These are phyloP conservation scores for Thermochaetoides thermophila DNA, from an alignment of 495 filamentous ascomycete genomes.

Conservation along the genomic window DNA sequence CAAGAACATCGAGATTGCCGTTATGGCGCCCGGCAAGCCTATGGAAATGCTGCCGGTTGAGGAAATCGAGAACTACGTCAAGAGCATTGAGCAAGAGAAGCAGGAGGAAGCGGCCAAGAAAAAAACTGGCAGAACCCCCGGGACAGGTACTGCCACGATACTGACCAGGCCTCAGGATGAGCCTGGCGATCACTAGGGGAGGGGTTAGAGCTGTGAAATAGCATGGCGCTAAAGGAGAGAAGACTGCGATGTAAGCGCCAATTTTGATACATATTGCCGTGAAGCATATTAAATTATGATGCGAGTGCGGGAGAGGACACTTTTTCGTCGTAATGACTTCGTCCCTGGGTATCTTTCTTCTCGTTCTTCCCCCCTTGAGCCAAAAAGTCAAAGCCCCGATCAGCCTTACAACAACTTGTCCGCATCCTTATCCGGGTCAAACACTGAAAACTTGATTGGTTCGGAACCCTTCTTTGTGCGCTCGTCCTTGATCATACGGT, in stretches of 20 bases:
- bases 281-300: too few relatives aligned
- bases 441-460: slow-evolving; percentile 41
- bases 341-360: too few relatives aligned
- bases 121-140: slow-evolving; percentile 68
- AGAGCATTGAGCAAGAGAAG: slow-evolving; percentile 97
- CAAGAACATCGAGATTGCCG: slow-evolving; percentile 98
- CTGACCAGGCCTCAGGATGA: slow-evolving; percentile 51
- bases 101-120: slow-evolving; percentile 95
- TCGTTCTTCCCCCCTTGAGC: slow-evolving; percentile 1
- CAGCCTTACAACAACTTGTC: slow-evolving; percentile 55
- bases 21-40: slow-evolving; percentile 87
- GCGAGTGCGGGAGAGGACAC: too few relatives aligned
- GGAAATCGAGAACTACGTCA: slow-evolving; percentile 90
- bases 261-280: too few relatives aligned
- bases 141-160: slow-evolving; percentile 65
- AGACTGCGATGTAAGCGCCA: too few relatives aligned
- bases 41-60: slow-evolving; percentile 93
- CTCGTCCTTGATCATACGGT: slow-evolving; percentile 88
- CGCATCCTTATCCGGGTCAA: slow-evolving; percentile 54
- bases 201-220: background rate
- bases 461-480: slow-evolving; percentile 26
- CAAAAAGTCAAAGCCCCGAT: background rate
- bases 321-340: too few relatives aligned
- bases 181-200: slow-evolving; percentile 14
- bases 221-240: slow-evolving; percentile 3